Base-by-base conservation (phyloP, 2,329 filamentous ascomycete genomes). In the Ploettnerulaceae sp. region DNA sequence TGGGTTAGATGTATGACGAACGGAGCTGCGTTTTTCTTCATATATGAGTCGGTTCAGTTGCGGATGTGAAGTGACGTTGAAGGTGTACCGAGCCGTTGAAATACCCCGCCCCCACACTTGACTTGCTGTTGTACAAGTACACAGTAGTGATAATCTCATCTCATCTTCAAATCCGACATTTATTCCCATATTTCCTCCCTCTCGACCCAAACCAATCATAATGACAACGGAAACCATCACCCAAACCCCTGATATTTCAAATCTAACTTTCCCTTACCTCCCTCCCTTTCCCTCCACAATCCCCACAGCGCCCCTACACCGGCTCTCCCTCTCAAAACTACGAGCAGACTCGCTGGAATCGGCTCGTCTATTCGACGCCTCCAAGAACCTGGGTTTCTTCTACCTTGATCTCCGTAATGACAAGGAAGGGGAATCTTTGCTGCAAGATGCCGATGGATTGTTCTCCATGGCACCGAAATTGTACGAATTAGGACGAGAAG, bases 401-500 rank as follows among this genome's bases (percentile, higher is more conserved):
- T 59, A 60, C 17, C 46, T 62, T 3, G 57, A 61, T 45, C 29
- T 62, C 12, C 47, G 47, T 3, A 38, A 31, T 3, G 53, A 56
- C 20, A 5, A 21, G 2, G 43, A 54, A 38, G 58, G 57, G 2
- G 57, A 60, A 36, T 31, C 35, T 2, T 26, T 61, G 1, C 45
- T 61, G 4, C 25, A 43, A 17, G 54, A 58, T 39, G 52, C 47
- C 2, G 48, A 56, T 6, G 17, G 46, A 9, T 32, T 60, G 1
- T 60, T 60, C 39, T 39, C 43, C 2, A 9, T 62, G 4, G 56
- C 45, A 0, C 53, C 52, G 3, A 46, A 49, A 24, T 43, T 61
- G 4, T 61, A 51, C 55, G 64, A 70, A 3, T 57, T 79, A 0
- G 66, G 67, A 1, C 51, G 72, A 0, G 64, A 71, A 7, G 77